These are phyloP conservation scores for Globisporangium radiosum DNA, from an alignment of 352 stramenopile species.

Conservation along the genomic window DNA sequence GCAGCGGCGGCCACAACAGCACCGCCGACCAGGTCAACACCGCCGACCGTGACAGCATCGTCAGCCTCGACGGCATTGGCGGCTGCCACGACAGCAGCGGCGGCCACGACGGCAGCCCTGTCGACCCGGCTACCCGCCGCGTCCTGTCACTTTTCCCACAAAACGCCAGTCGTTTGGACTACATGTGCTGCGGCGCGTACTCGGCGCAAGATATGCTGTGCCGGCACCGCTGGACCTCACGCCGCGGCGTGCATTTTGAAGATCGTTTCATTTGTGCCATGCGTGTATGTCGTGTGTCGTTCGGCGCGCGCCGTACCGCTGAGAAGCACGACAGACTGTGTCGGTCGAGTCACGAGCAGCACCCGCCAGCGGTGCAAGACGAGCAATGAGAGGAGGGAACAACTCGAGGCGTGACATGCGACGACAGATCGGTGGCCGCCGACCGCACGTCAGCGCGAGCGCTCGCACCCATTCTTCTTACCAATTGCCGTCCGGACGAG, in stretches of 20 bases:
- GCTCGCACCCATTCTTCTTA: background rate
- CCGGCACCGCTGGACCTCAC: background rate
- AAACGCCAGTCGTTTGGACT: background rate
- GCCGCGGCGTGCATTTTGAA: background rate
- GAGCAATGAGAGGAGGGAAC: background rate
- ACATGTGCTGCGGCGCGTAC: background rate
- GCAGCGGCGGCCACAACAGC: too few species aligned
- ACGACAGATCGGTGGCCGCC: background rate
- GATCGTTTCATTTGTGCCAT: background rate
- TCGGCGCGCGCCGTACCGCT: background rate
- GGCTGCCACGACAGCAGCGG: background rate
- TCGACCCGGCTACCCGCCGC: background rate
- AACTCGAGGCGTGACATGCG: background rate
- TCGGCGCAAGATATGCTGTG: background rate
- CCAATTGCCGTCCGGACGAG: background rate
- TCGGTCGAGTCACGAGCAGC: background rate
- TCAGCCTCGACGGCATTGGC: background rate
- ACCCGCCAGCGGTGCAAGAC: background rate
- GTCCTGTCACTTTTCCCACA: background rate
- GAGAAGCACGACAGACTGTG: background rate
- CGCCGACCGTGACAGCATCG: background rate
- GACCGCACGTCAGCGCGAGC: background rate
- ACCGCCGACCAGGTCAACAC: background rate
- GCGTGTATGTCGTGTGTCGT: background rate
- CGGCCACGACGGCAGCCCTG: background rate